phyloP scores from a whole-genome alignment of 2,329 filamentous ascomycete species.

The Arthrobotrys iridis region DNA sequence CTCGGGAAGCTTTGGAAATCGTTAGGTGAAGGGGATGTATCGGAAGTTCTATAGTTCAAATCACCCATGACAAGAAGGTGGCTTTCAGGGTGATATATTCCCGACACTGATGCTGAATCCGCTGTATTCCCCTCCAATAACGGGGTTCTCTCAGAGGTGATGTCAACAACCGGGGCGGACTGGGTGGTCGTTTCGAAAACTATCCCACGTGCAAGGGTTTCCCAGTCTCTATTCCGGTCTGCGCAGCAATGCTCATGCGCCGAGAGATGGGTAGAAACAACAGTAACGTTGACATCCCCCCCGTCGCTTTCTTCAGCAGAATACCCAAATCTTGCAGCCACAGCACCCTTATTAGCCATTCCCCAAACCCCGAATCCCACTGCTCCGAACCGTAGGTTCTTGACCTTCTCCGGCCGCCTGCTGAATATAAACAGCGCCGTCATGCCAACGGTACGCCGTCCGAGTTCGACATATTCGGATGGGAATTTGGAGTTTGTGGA shows the following conservation, averaged over 20 bases:
- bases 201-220: constrained; percentile 79
- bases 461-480: constrained; percentile 73
- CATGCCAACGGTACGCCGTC: constrained; percentile 82
- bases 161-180: constrained; percentile 51
- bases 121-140: constrained; percentile 62
- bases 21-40: constrained; percentile 70
- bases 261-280: constrained; percentile 87
- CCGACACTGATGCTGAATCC: constrained; percentile 57
- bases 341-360: constrained; percentile 95
- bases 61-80: constrained; percentile 90
- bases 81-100: constrained; percentile 77
- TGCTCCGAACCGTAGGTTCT: constrained; percentile 77
- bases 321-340: constrained; percentile 78
- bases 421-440: constrained; percentile 89
- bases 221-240: constrained; percentile 87
- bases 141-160: constrained; percentile 9
- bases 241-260: constrained; percentile 83
- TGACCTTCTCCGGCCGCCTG: constrained; percentile 70
- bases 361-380: constrained; percentile 85
- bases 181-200: constrained; percentile 70
- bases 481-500: constrained; percentile 53
- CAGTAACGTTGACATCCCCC: constrained; percentile 73
- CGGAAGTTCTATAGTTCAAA: constrained; percentile 90
- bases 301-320: constrained; percentile 61
- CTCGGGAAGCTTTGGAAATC: constrained; percentile 73